A percentile compares a stretch with the other conserved stretches of the same genome.
Evolutionary conservation across 306 rosid species (phyloP).

Genomic region (Quercus parvula): DNA sequence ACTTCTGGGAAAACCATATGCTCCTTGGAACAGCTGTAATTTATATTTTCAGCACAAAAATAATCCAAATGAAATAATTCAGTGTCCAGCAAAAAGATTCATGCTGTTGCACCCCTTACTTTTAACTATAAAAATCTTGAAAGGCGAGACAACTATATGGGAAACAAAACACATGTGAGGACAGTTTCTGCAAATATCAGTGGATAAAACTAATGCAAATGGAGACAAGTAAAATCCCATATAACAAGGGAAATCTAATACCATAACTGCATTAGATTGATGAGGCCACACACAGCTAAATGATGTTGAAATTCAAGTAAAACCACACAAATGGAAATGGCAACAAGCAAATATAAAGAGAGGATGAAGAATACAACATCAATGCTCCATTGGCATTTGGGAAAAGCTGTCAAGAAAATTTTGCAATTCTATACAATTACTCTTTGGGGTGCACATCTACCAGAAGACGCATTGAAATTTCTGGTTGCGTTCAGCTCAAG

Average conservation of each 20-base stretch:
- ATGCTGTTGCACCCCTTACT: neutral
- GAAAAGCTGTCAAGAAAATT: neutral
- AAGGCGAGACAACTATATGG: neutral
- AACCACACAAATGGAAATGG: constrained; percentile 5
- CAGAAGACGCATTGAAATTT: neutral
- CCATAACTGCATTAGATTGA: neutral
- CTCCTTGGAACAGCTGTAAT: constrained; percentile 1
- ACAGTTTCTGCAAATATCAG: neutral
- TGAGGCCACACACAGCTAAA: neutral
- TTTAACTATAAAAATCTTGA: neutral
- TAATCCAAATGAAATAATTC: neutral
- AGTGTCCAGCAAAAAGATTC: neutral
- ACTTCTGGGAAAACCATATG: neutral
- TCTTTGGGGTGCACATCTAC: neutral
- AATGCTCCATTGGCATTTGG: neutral
- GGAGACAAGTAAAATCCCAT: neutral
- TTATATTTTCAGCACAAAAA: constrained; percentile 13
- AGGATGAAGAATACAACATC: neutral
- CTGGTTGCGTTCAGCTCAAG: neutral
- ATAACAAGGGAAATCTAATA: neutral
- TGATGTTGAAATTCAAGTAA: neutral
- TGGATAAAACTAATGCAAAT: neutral
- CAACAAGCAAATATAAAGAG: neutral
- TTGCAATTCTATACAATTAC: neutral
- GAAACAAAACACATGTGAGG: neutral